Evolutionary conservation across 2,329 filamentous ascomycete genomes (phyloP).

Genomic region (Chrysosporium queenslandicum): DNA sequence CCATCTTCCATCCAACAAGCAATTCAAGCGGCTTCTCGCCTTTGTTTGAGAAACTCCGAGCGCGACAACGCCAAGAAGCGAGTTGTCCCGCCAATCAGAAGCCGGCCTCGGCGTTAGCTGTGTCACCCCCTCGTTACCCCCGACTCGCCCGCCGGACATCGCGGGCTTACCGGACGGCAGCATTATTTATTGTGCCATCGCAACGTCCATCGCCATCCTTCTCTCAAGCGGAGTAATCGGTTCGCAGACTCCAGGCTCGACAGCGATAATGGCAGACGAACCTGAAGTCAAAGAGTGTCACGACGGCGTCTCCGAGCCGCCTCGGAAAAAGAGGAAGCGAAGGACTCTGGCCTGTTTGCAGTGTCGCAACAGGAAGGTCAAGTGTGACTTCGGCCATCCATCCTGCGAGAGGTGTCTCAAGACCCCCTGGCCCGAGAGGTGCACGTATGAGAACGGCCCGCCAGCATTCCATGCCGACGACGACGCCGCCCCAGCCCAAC

Average conservation of each 20-base stretch:
- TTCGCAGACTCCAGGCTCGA: neutral
- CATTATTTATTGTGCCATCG: neutral
- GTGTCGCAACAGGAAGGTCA: conserved; percentile 35
- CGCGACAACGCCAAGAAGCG: too few relatives aligned
- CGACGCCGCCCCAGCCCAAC: neutral
- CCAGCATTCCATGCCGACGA: neutral
- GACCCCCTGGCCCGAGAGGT: conserved; percentile 18
- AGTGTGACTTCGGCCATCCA: conserved; percentile 36
- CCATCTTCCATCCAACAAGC: too few relatives aligned
- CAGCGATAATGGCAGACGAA: neutral
- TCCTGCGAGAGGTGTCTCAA: conserved; percentile 33
- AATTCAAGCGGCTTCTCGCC: too few relatives aligned
- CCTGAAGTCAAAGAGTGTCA: neutral
- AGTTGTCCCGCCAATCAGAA: neutral
- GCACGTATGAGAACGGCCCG: conserved; percentile 14
- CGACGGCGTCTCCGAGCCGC: conserved; percentile 13
- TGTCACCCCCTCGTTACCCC: neutral
- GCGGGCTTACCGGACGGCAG: neutral
- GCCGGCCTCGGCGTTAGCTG: neutral
- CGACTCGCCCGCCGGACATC: neutral
- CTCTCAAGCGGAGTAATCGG: neutral
- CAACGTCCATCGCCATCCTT: neutral
- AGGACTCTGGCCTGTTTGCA: conserved; percentile 35
- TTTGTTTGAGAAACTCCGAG: too few relatives aligned
- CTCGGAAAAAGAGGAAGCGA: conserved; percentile 29